Evolutionary conservation across 2,329 filamentous ascomycete genomes (phyloP), one percentile per base, ranked within the genome.

Genomic region (Daldinia sp.): DNA sequence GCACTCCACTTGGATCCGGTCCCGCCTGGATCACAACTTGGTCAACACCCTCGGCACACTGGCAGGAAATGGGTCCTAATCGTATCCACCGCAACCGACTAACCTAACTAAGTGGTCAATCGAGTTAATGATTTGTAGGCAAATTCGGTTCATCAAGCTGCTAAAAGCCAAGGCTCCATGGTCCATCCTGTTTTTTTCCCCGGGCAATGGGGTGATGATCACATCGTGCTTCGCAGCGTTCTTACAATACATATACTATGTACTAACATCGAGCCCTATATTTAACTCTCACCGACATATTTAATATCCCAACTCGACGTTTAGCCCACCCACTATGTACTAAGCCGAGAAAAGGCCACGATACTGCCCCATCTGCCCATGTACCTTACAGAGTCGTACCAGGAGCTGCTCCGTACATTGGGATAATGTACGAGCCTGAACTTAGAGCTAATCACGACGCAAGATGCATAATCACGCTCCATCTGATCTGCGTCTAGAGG

Each of bases 391-490:
- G 51, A 55, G 61, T 65, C 34, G 58, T 37, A 67, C 59, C 34
- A 19, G 51, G 34, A 62, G 41, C 64, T 58, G 51, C 30, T 62
- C 27, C 25, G 15, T 39, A 47, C 50, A 55, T 23, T 43, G 37
- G 27, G 41, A 55, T 4, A 43, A 37, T 52, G 13, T 30, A 29
- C 29, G 55, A 51, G 50, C 32, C 21, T 56, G 30, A 8, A 54
- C 54, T 52, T 32, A 47, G 43, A 59, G 57, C 65, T 66, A 58
- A 66, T 61, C 60, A 63, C 54, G 39, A 47, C 47, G 21, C 49
- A 54, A 30, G 48, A 66, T 63, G 65, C 59, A 63, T 60, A 58
- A 68, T 61, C 59, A 65, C 63, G 56, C 48, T 64, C 63, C 60
- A 64, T 55, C 62, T 59, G 65, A 67, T 65, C 65, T 65, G 62